phyloP scores from a whole-genome alignment of 305 asterid genomes.

The Solanum hybrid region DNA sequence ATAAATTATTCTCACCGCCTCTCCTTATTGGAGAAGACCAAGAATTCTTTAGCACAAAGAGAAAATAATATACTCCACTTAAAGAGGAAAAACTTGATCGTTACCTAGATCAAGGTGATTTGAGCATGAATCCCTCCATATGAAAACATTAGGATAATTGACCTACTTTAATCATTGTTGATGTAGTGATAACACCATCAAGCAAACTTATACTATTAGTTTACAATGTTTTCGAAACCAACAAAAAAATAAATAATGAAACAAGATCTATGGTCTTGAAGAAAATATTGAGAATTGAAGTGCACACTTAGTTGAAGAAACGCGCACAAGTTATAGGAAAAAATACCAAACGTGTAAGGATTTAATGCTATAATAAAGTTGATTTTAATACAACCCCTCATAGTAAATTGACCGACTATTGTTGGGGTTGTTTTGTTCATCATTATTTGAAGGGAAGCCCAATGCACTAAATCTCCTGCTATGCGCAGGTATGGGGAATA shows the following conservation, averaged over 20 bases:
- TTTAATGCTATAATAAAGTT: neutral
- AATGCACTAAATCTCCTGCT: neutral
- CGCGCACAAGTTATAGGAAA: neutral
- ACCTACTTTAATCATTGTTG: neutral
- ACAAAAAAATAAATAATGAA: neutral
- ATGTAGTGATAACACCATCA: neutral
- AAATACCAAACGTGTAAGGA: neutral
- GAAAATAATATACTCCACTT: neutral
- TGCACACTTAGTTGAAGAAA: neutral
- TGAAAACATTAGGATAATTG: neutral
- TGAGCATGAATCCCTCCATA: neutral
- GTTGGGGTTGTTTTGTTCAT: neutral
- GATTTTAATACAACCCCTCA: neutral
- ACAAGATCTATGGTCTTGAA: neutral
- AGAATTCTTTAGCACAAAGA: neutral
- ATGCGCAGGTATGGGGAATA: neutral
- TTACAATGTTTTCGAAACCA: neutral
- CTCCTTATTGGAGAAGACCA: neutral
- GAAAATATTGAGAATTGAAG: neutral
- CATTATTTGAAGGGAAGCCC: neutral
- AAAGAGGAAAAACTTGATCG: neutral
- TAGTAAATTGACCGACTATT: neutral
- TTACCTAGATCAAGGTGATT: neutral
- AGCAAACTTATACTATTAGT: neutral
- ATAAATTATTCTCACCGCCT: neutral